These are phyloP conservation scores for Leccinum uliginosum DNA, from an alignment of 768 basidiomycete genomes.

Conservation along the genomic window DNA sequence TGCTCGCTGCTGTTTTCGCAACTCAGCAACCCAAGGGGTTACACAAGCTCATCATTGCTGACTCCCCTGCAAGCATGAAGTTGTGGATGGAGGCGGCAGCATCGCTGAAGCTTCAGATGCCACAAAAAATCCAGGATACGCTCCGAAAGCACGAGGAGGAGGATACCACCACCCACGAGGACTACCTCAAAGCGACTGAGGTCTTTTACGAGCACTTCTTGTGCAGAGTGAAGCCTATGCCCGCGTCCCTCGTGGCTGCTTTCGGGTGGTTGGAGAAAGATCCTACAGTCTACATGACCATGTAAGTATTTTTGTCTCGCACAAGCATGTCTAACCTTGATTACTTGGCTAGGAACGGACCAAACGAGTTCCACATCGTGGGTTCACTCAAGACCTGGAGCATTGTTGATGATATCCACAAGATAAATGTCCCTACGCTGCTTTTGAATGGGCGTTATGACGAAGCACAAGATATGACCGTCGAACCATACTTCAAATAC, in stretches of 20 bases:
- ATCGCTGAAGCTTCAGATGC: constrained; percentile 33
- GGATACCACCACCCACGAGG: constrained; percentile 38
- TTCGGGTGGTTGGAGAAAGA: constrained; percentile 38
- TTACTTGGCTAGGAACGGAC: constrained; percentile 33
- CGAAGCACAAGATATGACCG: constrained; percentile 29
- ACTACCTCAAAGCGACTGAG: constrained; percentile 41
- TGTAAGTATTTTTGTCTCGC: constrained; percentile 31
- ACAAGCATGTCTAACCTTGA: constrained; percentile 1
- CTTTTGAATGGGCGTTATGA: constrained; percentile 37
- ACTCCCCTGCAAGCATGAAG: constrained; percentile 42
- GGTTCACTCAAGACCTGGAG: constrained; percentile 35
- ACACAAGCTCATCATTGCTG: constrained; percentile 41
- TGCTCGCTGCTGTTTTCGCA: constrained; percentile 41
- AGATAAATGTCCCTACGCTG: constrained; percentile 32
- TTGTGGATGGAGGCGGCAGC: constrained; percentile 37
- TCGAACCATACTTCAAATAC: constrained; percentile 31
- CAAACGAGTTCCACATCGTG: constrained; percentile 34
- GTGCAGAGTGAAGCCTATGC: constrained; percentile 44
- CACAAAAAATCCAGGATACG: constrained; percentile 36
- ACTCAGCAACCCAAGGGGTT: constrained; percentile 41
- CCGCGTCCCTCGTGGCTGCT: constrained; percentile 32
- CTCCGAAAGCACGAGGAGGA: constrained; percentile 44
- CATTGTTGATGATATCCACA: constrained; percentile 30
- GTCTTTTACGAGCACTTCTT: constrained; percentile 41
- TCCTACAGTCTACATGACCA: constrained; percentile 44